A percentile compares a stretch with the other conserved stretches of the same genome.
Evolutionary conservation across 225 moss, liverwort and hornwort genomes (phyloP).

Genomic region (Polytrichum formosum): DNA sequence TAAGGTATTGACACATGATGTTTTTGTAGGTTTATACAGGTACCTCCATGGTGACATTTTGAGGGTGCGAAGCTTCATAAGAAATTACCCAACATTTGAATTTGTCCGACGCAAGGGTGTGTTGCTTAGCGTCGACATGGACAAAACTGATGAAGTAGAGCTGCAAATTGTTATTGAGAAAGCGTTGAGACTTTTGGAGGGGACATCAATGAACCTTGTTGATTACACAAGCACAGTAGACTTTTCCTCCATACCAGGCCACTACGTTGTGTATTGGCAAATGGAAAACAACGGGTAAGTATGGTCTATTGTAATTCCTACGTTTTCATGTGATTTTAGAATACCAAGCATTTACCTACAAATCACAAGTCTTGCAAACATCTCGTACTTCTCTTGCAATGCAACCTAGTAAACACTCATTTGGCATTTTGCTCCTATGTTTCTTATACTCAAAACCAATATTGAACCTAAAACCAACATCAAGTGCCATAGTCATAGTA

Average conservation of each 20-base stretch:
- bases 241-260: conserved; percentile 39
- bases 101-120: conserved; percentile 62
- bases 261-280: conserved; percentile 76
- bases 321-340: no score
- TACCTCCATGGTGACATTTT: conserved; percentile 75
- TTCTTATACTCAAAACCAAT: no score
- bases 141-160: conserved; percentile 80
- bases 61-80: conserved; percentile 65
- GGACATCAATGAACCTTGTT: conserved; percentile 50
- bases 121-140: conserved; percentile 54
- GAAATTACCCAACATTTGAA: conserved; percentile 45
- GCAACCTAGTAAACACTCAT: no score
- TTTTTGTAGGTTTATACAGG: conserved; percentile 64
- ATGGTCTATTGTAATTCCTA: no score
- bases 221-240: conserved; percentile 74
- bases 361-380: no score
- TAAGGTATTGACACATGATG: no score
- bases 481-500: no score
- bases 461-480: no score
- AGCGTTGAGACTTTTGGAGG: conserved; percentile 28
- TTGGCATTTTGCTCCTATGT: no score
- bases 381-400: no score
- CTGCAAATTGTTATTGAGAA: conserved; percentile 50
- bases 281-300: conserved; percentile 32
- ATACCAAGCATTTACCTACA: no score